phyloP scores from a whole-genome alignment of 2,329 filamentous ascomycete genomes.

The Microsporum audouinii region DNA sequence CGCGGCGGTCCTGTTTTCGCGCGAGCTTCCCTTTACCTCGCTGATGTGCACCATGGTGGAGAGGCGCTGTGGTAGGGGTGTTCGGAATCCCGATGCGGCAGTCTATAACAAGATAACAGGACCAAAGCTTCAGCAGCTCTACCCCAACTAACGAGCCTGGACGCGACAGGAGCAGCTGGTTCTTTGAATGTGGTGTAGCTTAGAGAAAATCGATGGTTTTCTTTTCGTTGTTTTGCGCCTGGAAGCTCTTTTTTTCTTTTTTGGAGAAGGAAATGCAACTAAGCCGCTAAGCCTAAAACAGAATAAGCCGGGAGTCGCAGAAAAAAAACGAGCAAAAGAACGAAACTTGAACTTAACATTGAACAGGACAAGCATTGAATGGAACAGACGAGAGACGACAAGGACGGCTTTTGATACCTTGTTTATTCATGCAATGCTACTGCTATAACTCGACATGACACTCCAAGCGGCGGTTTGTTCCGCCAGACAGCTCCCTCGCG shows the following conservation, averaged over 20 bases:
- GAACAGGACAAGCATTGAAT: background rate
- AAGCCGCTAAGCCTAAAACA: slow-evolving; percentile 10
- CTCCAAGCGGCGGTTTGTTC: slow-evolving; percentile 24
- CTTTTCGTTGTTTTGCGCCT: background rate
- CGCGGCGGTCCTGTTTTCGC: slow-evolving; percentile 89
- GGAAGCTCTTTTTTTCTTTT: background rate
- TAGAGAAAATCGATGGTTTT: background rate
- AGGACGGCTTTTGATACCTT: background rate
- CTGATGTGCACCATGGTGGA: slow-evolving; percentile 70
- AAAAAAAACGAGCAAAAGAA: background rate
- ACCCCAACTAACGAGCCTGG: background rate
- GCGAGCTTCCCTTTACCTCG: slow-evolving; percentile 86
- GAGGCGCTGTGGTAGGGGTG: background rate
- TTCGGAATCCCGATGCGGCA: background rate
- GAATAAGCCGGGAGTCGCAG: background rate
- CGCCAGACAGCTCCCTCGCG: slow-evolving; percentile 22
- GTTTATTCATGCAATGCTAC: slow-evolving; percentile 8
- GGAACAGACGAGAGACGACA: background rate
- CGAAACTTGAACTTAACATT: background rate
- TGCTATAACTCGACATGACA: slow-evolving; percentile 7
- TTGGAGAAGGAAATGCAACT: slow-evolving; percentile 6
- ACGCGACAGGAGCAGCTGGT: background rate
- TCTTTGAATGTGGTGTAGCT: background rate
- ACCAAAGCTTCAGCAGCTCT: background rate
- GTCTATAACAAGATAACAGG: background rate